Percentiles rank a stretch among this genome's conserved stretches.
Evolutionary conservation across 2,329 filamentous ascomycete genomes (phyloP).

Genomic region (Alternaria gansuensis): DNA sequence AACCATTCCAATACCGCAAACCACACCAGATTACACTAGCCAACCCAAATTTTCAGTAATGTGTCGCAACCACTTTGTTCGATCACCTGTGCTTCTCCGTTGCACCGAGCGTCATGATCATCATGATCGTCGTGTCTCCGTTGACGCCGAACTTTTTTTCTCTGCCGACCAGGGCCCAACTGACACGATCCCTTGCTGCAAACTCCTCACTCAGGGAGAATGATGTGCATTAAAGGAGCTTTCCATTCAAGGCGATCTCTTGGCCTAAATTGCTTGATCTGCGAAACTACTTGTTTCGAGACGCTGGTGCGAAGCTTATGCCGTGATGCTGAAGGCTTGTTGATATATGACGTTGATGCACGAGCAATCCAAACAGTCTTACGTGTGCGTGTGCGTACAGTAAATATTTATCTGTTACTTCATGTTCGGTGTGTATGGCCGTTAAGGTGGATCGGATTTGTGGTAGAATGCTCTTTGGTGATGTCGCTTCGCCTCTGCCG

Average conservation of each 20-base stretch:
- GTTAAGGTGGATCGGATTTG: neutral
- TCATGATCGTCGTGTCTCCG: neutral
- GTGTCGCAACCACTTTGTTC: neutral
- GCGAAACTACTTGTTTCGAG: constrained; percentile 2
- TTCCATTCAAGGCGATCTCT: constrained; percentile 2
- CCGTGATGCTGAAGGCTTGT: neutral
- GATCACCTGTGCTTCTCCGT: neutral
- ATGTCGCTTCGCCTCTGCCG: neutral
- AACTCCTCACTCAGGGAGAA: constrained; percentile 5
- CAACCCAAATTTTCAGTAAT: neutral
- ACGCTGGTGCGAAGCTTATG: constrained; percentile 9
- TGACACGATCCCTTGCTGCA: neutral
- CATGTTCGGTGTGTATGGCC: neutral
- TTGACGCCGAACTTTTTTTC: neutral
- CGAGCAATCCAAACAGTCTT: neutral
- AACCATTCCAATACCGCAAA: neutral
- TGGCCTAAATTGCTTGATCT: constrained; percentile 1
- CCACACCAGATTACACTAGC: neutral
- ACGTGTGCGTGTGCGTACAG: neutral
- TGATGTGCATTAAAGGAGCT: constrained; percentile 7
- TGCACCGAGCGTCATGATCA: constrained; percentile 2
- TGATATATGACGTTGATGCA: neutral
- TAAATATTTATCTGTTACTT: neutral
- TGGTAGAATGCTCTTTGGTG: neutral
- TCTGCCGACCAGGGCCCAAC: neutral